A percentile compares a stretch with the other conserved stretches of the same genome.
Conservation (phyloP, 2,329 filamentous ascomycete species). For the Moelleriella libera region DNA sequence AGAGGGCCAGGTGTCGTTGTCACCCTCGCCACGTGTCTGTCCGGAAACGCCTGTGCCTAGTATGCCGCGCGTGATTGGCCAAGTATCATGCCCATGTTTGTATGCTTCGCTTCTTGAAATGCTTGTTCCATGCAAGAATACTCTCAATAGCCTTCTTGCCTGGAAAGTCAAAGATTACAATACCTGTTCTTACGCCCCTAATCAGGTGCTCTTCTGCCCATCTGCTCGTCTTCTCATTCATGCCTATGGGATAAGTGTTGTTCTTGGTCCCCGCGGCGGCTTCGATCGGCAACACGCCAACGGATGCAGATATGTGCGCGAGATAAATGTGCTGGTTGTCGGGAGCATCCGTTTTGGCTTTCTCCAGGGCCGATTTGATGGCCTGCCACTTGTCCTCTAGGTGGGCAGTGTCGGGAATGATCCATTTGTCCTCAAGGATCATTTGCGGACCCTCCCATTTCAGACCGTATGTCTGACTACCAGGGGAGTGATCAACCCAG, state of each 20-base stretch:
- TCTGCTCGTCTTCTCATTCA: constrained; percentile 33
- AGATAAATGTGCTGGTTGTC: constrained; percentile 26
- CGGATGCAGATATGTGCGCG: constrained; percentile 31
- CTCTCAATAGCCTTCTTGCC: constrained; percentile 26
- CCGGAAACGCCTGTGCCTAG: no score
- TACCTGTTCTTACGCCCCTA: constrained; percentile 21
- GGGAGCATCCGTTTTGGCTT: constrained; percentile 16
- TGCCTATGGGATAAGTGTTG: constrained; percentile 19
- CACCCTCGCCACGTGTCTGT: no score
- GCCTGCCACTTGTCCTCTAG: constrained; percentile 32
- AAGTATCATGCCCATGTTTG: constrained; percentile 2
- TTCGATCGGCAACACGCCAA: constrained; percentile 33
- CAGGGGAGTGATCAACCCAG: constrained; percentile 17
- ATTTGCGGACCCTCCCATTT: constrained; percentile 29
- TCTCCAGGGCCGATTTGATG: constrained; percentile 24
- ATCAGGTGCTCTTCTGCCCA: constrained; percentile 20
- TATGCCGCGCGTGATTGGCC: no score
- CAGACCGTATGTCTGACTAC: constrained; percentile 22
- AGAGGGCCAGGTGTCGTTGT: no score
- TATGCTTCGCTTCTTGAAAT: constrained; percentile 1
- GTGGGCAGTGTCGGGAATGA: constrained; percentile 25
- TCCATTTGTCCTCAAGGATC: constrained; percentile 31
- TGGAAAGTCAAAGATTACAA: constrained; percentile 35
- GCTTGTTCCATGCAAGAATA: constrained; percentile 25
- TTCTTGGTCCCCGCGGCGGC: constrained; percentile 32